Evolutionary conservation across 1,139 yeast species (phyloP).

Genomic region (Zhuliangozyma parablackwelliae): DNA sequence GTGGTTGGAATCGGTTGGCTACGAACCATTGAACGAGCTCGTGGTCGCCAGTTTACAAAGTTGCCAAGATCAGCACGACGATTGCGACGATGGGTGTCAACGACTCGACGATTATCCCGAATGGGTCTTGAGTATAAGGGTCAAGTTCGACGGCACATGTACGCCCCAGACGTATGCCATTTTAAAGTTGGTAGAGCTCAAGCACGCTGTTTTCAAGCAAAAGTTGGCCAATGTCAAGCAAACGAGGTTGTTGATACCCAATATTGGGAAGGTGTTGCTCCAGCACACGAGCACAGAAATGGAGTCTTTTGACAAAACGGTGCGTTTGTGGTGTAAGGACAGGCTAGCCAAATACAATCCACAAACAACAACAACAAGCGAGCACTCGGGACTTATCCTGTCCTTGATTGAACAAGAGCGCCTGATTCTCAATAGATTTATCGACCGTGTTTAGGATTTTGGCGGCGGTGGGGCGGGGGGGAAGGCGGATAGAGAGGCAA

Average conservation of each 20-base stretch:
- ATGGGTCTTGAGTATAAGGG: constrained; percentile 26
- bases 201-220: constrained; percentile 20
- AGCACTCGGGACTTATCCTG: too few relatives aligned
- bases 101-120: constrained; percentile 19
- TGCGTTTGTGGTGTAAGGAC: constrained; percentile 19
- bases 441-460: too few relatives aligned
- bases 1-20: constrained; percentile 64
- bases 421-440: too few relatives aligned
- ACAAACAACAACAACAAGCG: constrained; percentile 3
- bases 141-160: constrained; percentile 20
- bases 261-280: constrained; percentile 7
- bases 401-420: too few relatives aligned
- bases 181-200: constrained; percentile 21
- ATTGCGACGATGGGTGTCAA: constrained; percentile 11
- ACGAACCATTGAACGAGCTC: constrained; percentile 38
- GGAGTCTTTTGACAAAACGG: constrained; percentile 11
- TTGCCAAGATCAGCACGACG: constrained; percentile 14
- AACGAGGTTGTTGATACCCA: constrained; percentile 6
- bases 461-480: too few relatives aligned
- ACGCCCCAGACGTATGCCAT: constrained; percentile 25
- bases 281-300: constrained; percentile 10
- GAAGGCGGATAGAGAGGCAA: too few relatives aligned
- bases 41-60: constrained; percentile 9
- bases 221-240: constrained; percentile 9
- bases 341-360: constrained; percentile 15